A percentile compares a stretch with the other conserved stretches of the same genome.
Conservation (phyloP, 2,329 filamentous ascomycete genomes). For the Calonectria hongkongensis region DNA sequence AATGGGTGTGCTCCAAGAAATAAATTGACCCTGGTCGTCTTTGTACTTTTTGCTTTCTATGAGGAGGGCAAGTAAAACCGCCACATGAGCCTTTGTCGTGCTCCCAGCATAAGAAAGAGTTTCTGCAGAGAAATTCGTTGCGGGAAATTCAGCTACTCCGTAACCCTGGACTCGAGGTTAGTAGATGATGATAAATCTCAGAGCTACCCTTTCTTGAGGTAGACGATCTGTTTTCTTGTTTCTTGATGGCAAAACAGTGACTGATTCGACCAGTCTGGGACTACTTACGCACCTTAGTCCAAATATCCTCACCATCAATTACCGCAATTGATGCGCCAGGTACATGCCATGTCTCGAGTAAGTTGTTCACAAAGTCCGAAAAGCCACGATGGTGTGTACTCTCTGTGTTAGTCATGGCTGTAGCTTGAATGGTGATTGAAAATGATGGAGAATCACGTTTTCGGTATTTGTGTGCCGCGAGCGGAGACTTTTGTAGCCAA, state of each 20-base stretch:
- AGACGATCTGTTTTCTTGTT: too few relatives aligned
- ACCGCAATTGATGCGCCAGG: conserved; percentile 65
- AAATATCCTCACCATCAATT: conserved; percentile 61
- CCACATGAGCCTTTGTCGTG: conserved; percentile 72
- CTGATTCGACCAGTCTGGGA: neutral
- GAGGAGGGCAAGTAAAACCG: conserved; percentile 68
- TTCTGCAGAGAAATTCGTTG: conserved; percentile 61
- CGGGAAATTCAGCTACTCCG: conserved; percentile 61
- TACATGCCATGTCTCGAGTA: conserved; percentile 57
- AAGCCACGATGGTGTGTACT: neutral
- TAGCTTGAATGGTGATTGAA: neutral
- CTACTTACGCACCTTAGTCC: conserved; percentile 54
- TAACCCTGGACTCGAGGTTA: conserved; percentile 60
- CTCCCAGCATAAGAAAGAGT: conserved; percentile 73
- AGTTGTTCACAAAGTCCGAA: neutral
- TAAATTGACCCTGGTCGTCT: conserved; percentile 54
- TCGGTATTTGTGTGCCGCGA: too few relatives aligned
- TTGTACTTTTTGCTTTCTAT: conserved; percentile 64
- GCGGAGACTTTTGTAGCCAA: neutral
- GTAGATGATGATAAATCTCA: neutral
- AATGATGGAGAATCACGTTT: neutral
- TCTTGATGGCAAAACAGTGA: neutral
- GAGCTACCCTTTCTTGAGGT: too few relatives aligned
- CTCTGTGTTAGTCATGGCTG: neutral
- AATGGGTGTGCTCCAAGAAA: conserved; percentile 66